phyloP scores from a whole-genome alignment of 2,329 filamentous ascomycete genomes.

The Gnomoniopsis smithogilvyi region DNA sequence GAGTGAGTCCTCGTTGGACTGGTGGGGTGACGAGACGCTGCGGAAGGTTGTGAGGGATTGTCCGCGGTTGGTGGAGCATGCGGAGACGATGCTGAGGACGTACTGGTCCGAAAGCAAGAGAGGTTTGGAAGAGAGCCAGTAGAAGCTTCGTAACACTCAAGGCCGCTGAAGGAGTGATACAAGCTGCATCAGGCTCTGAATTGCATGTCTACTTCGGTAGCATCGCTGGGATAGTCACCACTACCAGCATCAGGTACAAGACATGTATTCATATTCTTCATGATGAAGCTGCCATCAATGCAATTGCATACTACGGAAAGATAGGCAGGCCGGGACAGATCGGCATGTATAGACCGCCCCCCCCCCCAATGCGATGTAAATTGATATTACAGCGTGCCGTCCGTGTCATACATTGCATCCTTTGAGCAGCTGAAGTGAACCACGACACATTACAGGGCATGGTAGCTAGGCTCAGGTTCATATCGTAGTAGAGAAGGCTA shows the following conservation, averaged over 20 bases:
- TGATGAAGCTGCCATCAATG: no score
- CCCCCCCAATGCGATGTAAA: no score
- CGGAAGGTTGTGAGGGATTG: constrained; percentile 51
- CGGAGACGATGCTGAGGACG: constrained; percentile 37
- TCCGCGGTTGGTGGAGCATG: constrained; percentile 63
- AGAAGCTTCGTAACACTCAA: not conserved
- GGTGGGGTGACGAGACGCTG: constrained; percentile 51
- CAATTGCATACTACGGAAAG: no score
- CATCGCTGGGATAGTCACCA: not conserved
- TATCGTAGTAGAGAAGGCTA: no score
- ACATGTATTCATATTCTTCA: not conserved
- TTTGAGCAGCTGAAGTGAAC: no score
- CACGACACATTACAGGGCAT: no score
- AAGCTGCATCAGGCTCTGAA: not conserved
- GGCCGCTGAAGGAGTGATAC: no score
- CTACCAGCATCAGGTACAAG: not conserved
- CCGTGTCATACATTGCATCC: no score
- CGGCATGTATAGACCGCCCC: no score
- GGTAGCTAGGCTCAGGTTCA: no score
- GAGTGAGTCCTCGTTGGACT: constrained; percentile 29
- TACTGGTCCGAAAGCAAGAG: constrained; percentile 22
- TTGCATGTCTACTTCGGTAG: not conserved
- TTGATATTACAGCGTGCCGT: no score
- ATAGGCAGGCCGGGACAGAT: no score
- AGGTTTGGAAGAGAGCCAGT: not conserved